Evolutionary conservation across 106 monocot species (phyloP).

Genomic region (Acorus calamus): DNA sequence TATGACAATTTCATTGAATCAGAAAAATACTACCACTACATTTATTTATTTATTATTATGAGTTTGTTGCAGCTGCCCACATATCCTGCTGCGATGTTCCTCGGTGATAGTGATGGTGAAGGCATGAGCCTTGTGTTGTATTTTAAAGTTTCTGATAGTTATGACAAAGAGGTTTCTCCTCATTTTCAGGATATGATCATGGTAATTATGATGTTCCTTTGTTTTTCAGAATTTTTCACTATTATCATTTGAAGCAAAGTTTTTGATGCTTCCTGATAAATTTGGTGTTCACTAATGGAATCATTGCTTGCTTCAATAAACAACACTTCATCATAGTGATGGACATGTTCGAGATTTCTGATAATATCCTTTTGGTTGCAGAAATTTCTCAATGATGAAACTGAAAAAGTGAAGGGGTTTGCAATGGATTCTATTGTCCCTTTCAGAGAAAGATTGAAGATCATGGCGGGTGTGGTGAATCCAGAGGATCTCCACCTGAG

Average conservation of each 20-base stretch:
- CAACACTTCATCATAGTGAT: too few species aligned
- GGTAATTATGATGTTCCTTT: slow-evolving; percentile 20
- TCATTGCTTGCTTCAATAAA: too few species aligned
- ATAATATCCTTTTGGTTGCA: slow-evolving; percentile 15
- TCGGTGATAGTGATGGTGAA: slow-evolving; percentile 88
- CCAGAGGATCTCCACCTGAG: slow-evolving; percentile 79
- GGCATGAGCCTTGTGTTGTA: slow-evolving; percentile 54
- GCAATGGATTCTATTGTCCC: slow-evolving; percentile 54
- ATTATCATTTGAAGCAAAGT: too few species aligned
- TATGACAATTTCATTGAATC: too few species aligned
- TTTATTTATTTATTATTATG: background rate
- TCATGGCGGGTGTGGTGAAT: slow-evolving; percentile 74
- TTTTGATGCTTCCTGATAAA: too few species aligned
- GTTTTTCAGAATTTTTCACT: too few species aligned
- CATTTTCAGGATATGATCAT: slow-evolving; percentile 43
- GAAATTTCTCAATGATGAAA: slow-evolving; percentile 80
- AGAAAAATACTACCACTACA: too few species aligned
- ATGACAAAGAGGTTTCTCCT: slow-evolving; percentile 16
- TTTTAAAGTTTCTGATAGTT: slow-evolving; percentile 48
- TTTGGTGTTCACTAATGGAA: too few species aligned
- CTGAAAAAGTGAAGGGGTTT: slow-evolving; percentile 74
- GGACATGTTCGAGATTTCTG: too few species aligned
- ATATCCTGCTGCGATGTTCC: slow-evolving; percentile 83
- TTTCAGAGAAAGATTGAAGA: slow-evolving; percentile 84
- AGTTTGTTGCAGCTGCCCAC: slow-evolving; percentile 52